Base-by-base conservation (phyloP, 176 grass and related monocot genomes). In the Aechmea fasciata region DNA sequence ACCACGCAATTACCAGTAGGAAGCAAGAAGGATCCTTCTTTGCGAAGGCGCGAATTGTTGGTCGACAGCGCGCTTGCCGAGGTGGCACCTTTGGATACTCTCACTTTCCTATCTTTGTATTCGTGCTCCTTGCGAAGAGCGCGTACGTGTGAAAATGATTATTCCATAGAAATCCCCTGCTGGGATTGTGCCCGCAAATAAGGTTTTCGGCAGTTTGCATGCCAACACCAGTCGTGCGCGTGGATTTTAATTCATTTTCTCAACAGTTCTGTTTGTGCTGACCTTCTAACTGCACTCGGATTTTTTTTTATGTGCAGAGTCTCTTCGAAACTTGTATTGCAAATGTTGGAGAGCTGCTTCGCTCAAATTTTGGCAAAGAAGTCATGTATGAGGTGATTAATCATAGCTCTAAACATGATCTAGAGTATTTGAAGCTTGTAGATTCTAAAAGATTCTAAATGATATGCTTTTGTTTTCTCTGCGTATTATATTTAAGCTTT, bases 311-410 rank as follows among this genome's bases (percentile, higher is more conserved):
- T 69, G 11, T 63, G 70, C 77, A 97, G 89, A 67, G 49, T 83
- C 89, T 97, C 51, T 61, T 97, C 15, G 64, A 83, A 72, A 80
- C 66, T 50, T 92, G 86, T 52, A 74, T 80, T 23, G 79, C 87
- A 68, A 92, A 90, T 87, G 79, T 67, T 67, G 89, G 86, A 10
- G 83, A 80, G 54, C 76, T 92, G 69, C 89, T 97, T 73, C 64
- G 77, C 69, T 77, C 89, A 57, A 97, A 92, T 79, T 92, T 92
- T 6, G 84, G 86, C 68, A 97, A 91, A 85, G 89, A 97, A 75
- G 15, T 97, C 48, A 63, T 97, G 26, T 90, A 82, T 64, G 86
- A 97, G 93, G 93, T 97, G 26, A 69, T 77, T 1, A 26, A 26
- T 11, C 3, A 11, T 63, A 63, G 11, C 57, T 61, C 8, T 20